These are phyloP conservation scores for Schwanniomyces polymorphus DNA, from an alignment of 805 yeast species.

Conservation along the genomic window DNA sequence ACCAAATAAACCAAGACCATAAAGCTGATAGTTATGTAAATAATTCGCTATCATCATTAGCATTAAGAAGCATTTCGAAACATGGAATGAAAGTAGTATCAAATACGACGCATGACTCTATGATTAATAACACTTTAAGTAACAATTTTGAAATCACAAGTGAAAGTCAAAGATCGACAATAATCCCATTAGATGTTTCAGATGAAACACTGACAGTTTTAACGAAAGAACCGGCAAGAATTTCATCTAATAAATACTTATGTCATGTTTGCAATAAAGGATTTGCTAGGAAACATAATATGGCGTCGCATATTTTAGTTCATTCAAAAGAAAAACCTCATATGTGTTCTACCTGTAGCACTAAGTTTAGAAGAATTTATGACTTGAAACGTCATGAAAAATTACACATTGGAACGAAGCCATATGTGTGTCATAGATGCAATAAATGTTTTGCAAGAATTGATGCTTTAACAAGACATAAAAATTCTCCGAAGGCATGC, in stretches of 20 bases:
- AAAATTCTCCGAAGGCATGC: conserved; percentile 45
- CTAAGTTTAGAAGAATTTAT: conserved; percentile 68
- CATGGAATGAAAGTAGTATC: background rate
- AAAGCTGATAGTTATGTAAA: background rate
- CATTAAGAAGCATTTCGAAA: background rate
- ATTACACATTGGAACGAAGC: conserved; percentile 75
- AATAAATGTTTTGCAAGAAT: conserved; percentile 67
- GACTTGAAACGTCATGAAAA: conserved; percentile 76
- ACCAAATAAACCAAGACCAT: background rate
- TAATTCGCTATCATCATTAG: background rate
- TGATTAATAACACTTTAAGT: background rate
- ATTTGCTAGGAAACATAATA: conserved; percentile 71
- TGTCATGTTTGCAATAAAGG: conserved; percentile 64
- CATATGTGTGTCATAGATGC: conserved; percentile 61
- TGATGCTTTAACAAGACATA: conserved; percentile 74
- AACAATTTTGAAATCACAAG: background rate
- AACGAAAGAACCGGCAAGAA: background rate
- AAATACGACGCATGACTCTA: background rate
- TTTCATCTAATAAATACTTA: conserved; percentile 32
- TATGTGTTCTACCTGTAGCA: conserved; percentile 58
- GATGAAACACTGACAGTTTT: background rate
- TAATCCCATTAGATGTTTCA: background rate
- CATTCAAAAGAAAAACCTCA: conserved; percentile 68
- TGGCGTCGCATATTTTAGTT: conserved; percentile 69
- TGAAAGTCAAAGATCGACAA: background rate